These are phyloP conservation scores for Bimuria novae-zelandiae DNA, from an alignment of 2,329 filamentous ascomycete species.

Conservation along the genomic window DNA sequence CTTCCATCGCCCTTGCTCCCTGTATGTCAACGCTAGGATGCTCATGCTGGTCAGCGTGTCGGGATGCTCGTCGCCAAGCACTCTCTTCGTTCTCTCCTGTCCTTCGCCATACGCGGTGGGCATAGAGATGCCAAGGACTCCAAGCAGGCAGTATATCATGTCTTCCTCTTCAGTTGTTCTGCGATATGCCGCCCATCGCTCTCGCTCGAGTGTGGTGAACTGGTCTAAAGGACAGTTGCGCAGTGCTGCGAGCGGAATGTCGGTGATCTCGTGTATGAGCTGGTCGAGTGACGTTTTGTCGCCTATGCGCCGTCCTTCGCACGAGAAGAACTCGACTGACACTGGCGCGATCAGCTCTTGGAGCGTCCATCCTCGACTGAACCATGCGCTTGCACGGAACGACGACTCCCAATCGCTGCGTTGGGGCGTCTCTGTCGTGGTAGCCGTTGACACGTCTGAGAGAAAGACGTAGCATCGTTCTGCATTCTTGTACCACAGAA, in stretches of 20 bases:
- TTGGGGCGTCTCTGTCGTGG: constrained; percentile 1
- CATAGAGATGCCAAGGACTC: constrained; percentile 26
- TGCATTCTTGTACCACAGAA: constrained; percentile 21
- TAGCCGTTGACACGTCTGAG: constrained; percentile 17
- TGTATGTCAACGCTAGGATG: no score
- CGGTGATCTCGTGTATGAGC: constrained; percentile 21
- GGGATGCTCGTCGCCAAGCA: constrained; percentile 11
- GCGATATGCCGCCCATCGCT: constrained; percentile 23
- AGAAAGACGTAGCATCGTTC: constrained; percentile 23
- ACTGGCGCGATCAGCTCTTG: constrained; percentile 13
- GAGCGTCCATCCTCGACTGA: constrained; percentile 18
- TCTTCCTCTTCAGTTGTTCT: constrained; percentile 31
- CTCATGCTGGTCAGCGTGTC: constrained; percentile 9
- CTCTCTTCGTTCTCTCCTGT: not conserved
- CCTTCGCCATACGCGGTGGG: not conserved
- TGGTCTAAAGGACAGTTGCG: constrained; percentile 18
- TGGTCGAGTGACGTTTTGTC: constrained; percentile 17
- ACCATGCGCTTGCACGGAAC: constrained; percentile 21
- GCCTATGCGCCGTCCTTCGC: constrained; percentile 11
- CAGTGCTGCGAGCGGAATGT: constrained; percentile 18
- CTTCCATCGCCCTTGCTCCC: not conserved
- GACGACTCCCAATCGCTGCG: constrained; percentile 17
- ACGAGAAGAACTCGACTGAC: constrained; percentile 19
- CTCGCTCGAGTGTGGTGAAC: constrained; percentile 24
- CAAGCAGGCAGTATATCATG: constrained; percentile 24